Conservation (phyloP, 805 yeast species). For the Starmerella cellae region DNA sequence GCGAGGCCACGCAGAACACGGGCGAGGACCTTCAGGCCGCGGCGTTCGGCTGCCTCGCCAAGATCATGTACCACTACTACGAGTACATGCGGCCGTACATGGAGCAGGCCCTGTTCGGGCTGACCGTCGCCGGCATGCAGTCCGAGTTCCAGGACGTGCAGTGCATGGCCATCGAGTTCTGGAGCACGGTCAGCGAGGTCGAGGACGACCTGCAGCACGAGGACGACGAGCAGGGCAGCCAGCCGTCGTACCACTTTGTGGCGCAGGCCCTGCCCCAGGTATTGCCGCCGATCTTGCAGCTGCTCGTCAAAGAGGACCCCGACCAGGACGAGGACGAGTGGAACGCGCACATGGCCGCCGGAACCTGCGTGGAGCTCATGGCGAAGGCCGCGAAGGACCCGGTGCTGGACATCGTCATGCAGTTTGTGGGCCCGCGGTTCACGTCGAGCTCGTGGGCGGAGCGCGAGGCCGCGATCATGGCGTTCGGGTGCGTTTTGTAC, state of each 20-base stretch:
- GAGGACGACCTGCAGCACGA: constrained; percentile 63
- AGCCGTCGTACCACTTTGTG: constrained; percentile 63
- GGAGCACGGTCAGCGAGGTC: constrained; percentile 99
- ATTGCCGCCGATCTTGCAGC: constrained; percentile 66
- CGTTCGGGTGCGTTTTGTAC: constrained; percentile 90
- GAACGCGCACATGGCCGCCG: constrained; percentile 98
- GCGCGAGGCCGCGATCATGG: constrained; percentile 98
- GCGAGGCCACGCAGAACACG: constrained; percentile 93
- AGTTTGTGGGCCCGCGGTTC: constrained; percentile 69
- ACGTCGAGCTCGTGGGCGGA: constrained; percentile 56
- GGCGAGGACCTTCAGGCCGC: constrained; percentile 76
- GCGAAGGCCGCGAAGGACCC: constrained; percentile 81
- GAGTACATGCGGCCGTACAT: constrained; percentile 82
- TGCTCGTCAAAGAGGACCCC: constrained; percentile 81
- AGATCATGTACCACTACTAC: constrained; percentile 82
- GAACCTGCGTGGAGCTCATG: constrained; percentile 86
- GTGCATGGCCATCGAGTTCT: constrained; percentile 96
- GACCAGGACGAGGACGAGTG: constrained; percentile 86
- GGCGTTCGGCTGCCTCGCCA: constrained; percentile 89
- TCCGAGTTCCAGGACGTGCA: constrained; percentile 73
- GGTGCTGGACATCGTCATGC: constrained; percentile 72
- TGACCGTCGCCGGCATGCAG: constrained; percentile 87
- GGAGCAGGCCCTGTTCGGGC: constrained; percentile 89
- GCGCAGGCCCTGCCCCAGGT: constrained; percentile 71
- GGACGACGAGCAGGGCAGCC: constrained; percentile 30